phyloP scores from a whole-genome alignment of 1,284 basidiomycete genomes.

The Omphalotus olearius region DNA sequence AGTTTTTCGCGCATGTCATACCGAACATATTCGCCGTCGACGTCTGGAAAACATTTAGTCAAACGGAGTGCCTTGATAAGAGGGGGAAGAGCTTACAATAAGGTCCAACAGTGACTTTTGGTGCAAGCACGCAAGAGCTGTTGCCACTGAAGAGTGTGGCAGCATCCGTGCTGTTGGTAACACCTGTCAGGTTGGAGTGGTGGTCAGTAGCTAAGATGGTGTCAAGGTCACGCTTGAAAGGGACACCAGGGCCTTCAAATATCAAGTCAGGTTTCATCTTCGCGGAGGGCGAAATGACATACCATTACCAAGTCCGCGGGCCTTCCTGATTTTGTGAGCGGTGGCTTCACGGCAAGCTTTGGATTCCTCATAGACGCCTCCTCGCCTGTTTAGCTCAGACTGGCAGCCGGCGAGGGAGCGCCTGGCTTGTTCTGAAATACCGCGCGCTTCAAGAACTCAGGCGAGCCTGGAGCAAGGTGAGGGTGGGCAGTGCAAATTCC shows the following conservation, averaged over 20 bases:
- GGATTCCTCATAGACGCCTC: slow-evolving; percentile 14
- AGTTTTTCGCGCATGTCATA: slow-evolving; percentile 17
- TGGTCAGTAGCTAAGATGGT: slow-evolving; percentile 15
- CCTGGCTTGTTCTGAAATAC: slow-evolving; percentile 10
- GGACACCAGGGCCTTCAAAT: not conserved
- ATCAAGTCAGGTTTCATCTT: not conserved
- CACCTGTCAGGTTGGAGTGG: slow-evolving; percentile 16
- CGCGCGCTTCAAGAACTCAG: slow-evolving; percentile 9
- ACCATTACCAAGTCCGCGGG: not conserved
- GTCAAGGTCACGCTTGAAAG: slow-evolving; percentile 13
- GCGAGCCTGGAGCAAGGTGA: slow-evolving; percentile 5
- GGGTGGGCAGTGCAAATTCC: slow-evolving; percentile 11
- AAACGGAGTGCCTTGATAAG: not conserved
- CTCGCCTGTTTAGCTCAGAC: slow-evolving; percentile 10
- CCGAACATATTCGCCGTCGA: slow-evolving; percentile 19
- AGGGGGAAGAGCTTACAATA: slow-evolving; percentile 14
- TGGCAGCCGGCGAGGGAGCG: slow-evolving; percentile 15
- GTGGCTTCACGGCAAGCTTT: slow-evolving; percentile 4
- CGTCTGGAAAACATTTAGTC: slow-evolving; percentile 5
- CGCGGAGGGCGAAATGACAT: not conserved
- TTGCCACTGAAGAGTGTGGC: slow-evolving; percentile 15
- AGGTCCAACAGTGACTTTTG: slow-evolving; percentile 18
- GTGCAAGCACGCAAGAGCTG: slow-evolving; percentile 17
- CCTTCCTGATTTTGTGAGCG: slow-evolving; percentile 4
- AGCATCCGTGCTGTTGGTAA: slow-evolving; percentile 14